Evolutionary conservation across 2,329 filamentous ascomycete genomes (phyloP).

Genomic region (Aspergillus intermedius): DNA sequence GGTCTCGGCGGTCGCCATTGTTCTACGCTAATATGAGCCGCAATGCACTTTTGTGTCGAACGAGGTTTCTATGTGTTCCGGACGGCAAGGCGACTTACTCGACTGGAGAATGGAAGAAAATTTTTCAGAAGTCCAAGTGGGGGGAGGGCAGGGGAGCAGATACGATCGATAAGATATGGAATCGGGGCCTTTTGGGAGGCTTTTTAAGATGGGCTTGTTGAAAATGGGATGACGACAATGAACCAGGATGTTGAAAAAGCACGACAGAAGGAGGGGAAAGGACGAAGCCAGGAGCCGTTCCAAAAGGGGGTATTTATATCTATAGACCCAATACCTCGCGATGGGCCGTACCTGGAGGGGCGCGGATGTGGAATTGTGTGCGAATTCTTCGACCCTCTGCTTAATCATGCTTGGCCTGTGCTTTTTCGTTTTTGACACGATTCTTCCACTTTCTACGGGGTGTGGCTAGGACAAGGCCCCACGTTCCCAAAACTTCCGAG

Average conservation of each 20-base stretch:
- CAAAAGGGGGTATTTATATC: background rate
- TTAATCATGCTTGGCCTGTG: background rate
- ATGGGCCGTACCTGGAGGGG: background rate
- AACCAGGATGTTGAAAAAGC: background rate
- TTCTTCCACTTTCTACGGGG: background rate
- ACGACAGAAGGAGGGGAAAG: background rate
- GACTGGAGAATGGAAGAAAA: background rate
- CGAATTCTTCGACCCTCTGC: background rate
- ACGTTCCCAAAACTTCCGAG: background rate
- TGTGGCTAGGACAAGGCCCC: background rate
- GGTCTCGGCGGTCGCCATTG: constrained; percentile 12
- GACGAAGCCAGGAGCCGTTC: background rate
- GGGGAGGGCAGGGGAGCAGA: background rate
- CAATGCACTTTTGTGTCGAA: background rate
- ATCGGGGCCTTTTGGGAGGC: background rate
- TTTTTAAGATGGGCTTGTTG: background rate
- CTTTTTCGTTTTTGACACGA: background rate
- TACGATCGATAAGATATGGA: background rate
- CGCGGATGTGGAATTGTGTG: background rate
- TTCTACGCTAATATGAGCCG: constrained; percentile 3
- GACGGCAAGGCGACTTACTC: background rate
- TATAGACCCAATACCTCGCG: background rate
- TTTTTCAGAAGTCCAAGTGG: background rate
- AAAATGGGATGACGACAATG: background rate
- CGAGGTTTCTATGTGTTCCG: background rate